Base-by-base conservation (phyloP, 768 basidiomycete species). In the Lactarius hatsudake region DNA sequence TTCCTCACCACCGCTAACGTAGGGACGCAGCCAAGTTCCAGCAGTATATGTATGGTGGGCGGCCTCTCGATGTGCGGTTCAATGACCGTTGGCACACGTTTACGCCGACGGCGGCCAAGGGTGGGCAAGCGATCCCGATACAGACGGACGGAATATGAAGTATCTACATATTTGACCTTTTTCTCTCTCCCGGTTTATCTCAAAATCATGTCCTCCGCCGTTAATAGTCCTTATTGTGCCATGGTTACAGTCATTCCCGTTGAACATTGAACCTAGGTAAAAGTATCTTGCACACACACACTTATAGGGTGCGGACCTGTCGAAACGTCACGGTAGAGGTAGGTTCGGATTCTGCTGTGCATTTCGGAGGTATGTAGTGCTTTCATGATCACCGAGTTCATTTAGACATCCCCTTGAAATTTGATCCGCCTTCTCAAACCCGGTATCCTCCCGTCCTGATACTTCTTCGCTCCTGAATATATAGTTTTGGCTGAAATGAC, bases 31-130 rank as follows among this genome's bases (percentile, higher is more conserved):
- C 94, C 63, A 98, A 97, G 79, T 98, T 98, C 84, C 92, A 93
- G 75, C 87, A 90, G 34, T 98, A 98, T 73, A 89, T 95, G 87
- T 97, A 97, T 72, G 94, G 94, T 69, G 94, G 95, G 18, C 81
- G 94, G 55, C 94, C 94, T 42, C 78, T 94, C 30, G 90, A 96
- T 73, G 95, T 97, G 42, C 88, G 92, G 69, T 96, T 94, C 85
- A 97, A 96, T 75, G 93, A 94, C 74, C 87, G 94, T 71, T 94
- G 93, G 93, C 95, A 97, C 76, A 92, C 91, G 0, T 97, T 96
- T 77, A 85, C 94, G 4, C 89, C 91, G 0, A 86, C 88, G 17
- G 90, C 95, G 45, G 94, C 94, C 1, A 94, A 93, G 76, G 95
- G 94, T 45, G 90, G 90, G 3, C 89, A 90, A 75, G 77, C 87